Percentiles rank a stretch among this genome's conserved stretches.
Conservation (phyloP, 768 basidiomycete genomes). For the Lentinus tigrinus region DNA sequence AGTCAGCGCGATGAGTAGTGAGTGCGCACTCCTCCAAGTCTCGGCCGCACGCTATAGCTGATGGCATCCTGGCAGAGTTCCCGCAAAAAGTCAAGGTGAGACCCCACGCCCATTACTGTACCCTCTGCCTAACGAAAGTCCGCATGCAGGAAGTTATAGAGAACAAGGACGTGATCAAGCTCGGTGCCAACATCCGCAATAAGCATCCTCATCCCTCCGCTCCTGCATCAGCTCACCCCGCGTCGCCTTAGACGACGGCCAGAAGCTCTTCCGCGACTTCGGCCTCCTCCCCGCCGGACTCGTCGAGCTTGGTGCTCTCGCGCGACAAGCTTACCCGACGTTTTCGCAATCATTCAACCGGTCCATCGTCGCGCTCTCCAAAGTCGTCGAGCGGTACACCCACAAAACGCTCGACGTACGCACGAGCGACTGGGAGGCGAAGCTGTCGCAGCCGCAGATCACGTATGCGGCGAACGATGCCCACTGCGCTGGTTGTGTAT, state of each 20-base stretch:
- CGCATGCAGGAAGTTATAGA: constrained; percentile 45
- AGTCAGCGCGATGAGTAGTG: constrained; percentile 42
- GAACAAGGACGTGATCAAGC: constrained; percentile 37
- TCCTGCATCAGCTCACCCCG: background rate
- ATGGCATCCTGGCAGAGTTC: constrained; percentile 32
- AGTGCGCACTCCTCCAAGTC: constrained; percentile 6
- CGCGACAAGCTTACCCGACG: constrained; percentile 36
- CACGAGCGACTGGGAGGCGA: constrained; percentile 44
- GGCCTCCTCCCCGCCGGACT: constrained; percentile 41
- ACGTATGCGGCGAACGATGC: constrained; percentile 54
- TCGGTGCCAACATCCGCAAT: constrained; percentile 51
- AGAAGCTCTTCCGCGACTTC: constrained; percentile 47
- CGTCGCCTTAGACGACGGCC: constrained; percentile 42
- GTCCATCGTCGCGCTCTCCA: constrained; percentile 41
- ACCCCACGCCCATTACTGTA: background rate
- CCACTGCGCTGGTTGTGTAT: constrained; percentile 46
- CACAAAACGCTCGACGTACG: constrained; percentile 39
- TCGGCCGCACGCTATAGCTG: background rate
- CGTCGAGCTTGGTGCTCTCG: constrained; percentile 47
- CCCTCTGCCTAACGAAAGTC: too few relatives aligned
- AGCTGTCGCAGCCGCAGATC: constrained; percentile 37
- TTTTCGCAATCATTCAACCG: constrained; percentile 36
- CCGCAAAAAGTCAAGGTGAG: constrained; percentile 42
- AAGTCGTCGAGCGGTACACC: constrained; percentile 43
- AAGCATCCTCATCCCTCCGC: constrained; percentile 17